These are phyloP conservation scores for Conticribra guillardii DNA, from an alignment of 108 stramenopile species.

Conservation along the genomic window DNA sequence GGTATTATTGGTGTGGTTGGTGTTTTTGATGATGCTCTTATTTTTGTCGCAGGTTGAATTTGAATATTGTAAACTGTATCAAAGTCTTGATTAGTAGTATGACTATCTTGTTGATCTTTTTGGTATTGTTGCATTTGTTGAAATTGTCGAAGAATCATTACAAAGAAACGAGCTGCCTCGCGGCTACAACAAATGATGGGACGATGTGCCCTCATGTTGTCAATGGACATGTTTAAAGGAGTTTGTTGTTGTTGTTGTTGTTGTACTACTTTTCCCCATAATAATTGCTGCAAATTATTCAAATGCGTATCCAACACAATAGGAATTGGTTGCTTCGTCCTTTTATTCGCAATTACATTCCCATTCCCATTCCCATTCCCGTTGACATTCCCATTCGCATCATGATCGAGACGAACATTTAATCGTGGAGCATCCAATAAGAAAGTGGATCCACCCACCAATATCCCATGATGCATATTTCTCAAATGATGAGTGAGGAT, in stretches of 20 bases:
- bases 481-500: slow-evolving; percentile 74
- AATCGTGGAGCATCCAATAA: slow-evolving; percentile 72
- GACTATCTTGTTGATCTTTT: too few relatives aligned
- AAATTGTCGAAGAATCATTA: slow-evolving; percentile 33
- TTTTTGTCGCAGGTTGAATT: too few relatives aligned
- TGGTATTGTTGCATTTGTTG: slow-evolving; percentile 18
- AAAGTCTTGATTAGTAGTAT: too few relatives aligned
- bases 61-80: too few relatives aligned
- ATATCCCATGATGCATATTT: slow-evolving; percentile 77
- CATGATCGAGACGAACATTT: slow-evolving; percentile 71
- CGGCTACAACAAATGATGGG: slow-evolving; percentile 48
- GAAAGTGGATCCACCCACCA: slow-evolving; percentile 79
- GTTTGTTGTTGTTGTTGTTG: too few relatives aligned
- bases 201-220: slow-evolving; percentile 28
- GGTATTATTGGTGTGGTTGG: too few relatives aligned
- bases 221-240: slow-evolving; percentile 35
- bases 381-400: too few relatives aligned
- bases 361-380: too few relatives aligned
- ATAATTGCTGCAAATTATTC: slow-evolving; percentile 33
- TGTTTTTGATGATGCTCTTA: too few relatives aligned
- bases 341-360: neutral
- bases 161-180: slow-evolving; percentile 28
- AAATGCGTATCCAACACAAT: slow-evolving; percentile 78
- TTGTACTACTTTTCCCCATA: slow-evolving; percentile 20
- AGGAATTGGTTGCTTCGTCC: slow-evolving; percentile 62